Evolutionary conservation across 148 eudicot species (phyloP), one percentile per base, ranked within the genome.

Genomic region (Linanthus parryae): DNA sequence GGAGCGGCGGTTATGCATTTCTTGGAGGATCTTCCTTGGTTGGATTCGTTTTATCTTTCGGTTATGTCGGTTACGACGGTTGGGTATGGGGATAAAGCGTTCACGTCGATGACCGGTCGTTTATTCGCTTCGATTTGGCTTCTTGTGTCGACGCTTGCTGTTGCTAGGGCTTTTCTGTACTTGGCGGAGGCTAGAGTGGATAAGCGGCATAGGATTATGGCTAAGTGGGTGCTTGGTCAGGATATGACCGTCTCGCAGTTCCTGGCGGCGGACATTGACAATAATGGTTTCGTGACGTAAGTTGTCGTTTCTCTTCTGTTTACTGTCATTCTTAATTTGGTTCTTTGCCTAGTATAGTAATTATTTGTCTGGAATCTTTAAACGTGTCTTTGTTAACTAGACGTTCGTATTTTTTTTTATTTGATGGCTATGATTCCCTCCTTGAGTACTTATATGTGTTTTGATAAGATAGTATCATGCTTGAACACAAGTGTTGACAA

Each of bases 1-100:
- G 98, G 98, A 26, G 85, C 71, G 2, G 59, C 63, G 26, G 72
- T 81, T 57, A 67, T 83, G 87, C 98, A 92, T 70, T 83, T 48
- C 58, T 73, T 84, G 10, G 98, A 92, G 85, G 62, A 59, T 8
- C 71, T 92, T 30, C 73, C 64, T 23, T 92, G 89, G 98, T 48
- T 92, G 36, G 98, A 92, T 71, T 70, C 95, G 0, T 74, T 92
- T 53, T 92, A 92, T 77, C 56, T 92, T 0, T 92, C 98, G 4
- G 98, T 92, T 33, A 87, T 87, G 96, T 92, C 98, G 0, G 98
- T 87, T 20, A 92, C 98, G 1, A 92, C 98, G 0, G 98, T 92
- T 42, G 98, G 98, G 6, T 92, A 92, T 70, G 98, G 98, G 62
- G 98, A 92, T 34, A 52, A 70, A 65, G 94, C 98, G 1, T 92